A percentile compares a stretch with the other conserved stretches of the same genome.
Evolutionary conservation across 257 asterid species (phyloP).

Genomic region (Apocynum venetum): DNA sequence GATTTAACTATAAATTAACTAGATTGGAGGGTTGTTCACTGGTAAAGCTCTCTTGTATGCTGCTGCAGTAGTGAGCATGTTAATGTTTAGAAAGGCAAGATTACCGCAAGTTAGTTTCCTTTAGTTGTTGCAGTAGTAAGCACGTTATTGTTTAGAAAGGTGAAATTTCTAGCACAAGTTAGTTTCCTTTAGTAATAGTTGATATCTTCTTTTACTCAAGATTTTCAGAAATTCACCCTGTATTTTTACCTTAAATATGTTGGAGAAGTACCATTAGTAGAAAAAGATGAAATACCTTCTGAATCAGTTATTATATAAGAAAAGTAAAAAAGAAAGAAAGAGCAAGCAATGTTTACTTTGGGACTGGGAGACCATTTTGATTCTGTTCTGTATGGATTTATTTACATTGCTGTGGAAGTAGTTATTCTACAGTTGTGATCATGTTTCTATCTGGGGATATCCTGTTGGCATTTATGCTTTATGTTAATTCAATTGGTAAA

Average conservation of each 20-base stretch:
- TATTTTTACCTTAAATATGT: not conserved
- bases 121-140: not conserved
- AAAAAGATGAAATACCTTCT: not conserved
- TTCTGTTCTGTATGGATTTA: not conserved
- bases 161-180: not conserved
- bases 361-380: not conserved
- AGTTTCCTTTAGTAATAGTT: not conserved
- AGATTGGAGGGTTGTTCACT: not conserved
- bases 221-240: not conserved
- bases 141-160: not conserved
- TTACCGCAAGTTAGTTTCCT: not conserved
- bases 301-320: not conserved
- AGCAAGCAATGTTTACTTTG: not conserved
- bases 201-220: not conserved
- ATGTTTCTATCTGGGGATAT: not conserved
- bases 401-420: not conserved
- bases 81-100: not conserved
- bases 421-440: not conserved
- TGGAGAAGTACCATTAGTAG: not conserved
- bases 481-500: not conserved
- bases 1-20: not conserved
- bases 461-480: no score
- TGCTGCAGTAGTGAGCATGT: not conserved
- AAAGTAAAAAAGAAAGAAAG: not conserved
- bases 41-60: not conserved